Evolutionary conservation across 2,329 filamentous ascomycete genomes (phyloP).

Genomic region (Alternaria solani): DNA sequence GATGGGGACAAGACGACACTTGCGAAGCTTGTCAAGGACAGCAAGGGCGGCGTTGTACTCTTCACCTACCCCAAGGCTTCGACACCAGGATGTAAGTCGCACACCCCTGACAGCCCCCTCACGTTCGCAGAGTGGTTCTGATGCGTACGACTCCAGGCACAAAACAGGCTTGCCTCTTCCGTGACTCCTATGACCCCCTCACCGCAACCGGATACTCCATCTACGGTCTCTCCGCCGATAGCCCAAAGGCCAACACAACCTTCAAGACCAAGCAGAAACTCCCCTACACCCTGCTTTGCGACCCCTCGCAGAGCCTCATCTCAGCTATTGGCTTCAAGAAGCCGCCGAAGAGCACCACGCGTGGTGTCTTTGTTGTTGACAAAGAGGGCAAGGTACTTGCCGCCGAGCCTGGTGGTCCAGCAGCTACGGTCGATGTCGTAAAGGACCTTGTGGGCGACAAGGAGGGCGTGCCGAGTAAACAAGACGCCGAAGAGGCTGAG

Average conservation of each 20-base stretch:
- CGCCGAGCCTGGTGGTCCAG: slow-evolving; percentile 77
- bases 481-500: slow-evolving; percentile 44
- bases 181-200: slow-evolving; percentile 80
- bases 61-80: slow-evolving; percentile 97
- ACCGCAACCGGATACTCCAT: slow-evolving; percentile 82
- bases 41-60: slow-evolving; percentile 84
- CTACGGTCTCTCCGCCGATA: slow-evolving; percentile 89
- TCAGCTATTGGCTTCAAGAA: slow-evolving; percentile 90
- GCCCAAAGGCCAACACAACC: slow-evolving; percentile 87
- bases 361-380: slow-evolving; percentile 87
- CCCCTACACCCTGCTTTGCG: slow-evolving; percentile 87
- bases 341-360: slow-evolving; percentile 76
- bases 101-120: neutral
- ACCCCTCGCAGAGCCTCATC: slow-evolving; percentile 77
- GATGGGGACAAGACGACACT: slow-evolving; percentile 83
- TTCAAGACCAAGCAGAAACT: slow-evolving; percentile 93
- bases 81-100: slow-evolving; percentile 85
- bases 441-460: slow-evolving; percentile 66
- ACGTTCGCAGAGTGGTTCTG: slow-evolving; percentile 9
- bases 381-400: slow-evolving; percentile 83
- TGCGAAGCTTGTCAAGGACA: slow-evolving; percentile 80
- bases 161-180: slow-evolving; percentile 90
- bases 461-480: slow-evolving; percentile 31
- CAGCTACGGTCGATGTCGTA: slow-evolving; percentile 78
- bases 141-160: slow-evolving; percentile 69